Conservation (phyloP, 148 eudicot genomes). For the Nepenthes mirabilis region DNA sequence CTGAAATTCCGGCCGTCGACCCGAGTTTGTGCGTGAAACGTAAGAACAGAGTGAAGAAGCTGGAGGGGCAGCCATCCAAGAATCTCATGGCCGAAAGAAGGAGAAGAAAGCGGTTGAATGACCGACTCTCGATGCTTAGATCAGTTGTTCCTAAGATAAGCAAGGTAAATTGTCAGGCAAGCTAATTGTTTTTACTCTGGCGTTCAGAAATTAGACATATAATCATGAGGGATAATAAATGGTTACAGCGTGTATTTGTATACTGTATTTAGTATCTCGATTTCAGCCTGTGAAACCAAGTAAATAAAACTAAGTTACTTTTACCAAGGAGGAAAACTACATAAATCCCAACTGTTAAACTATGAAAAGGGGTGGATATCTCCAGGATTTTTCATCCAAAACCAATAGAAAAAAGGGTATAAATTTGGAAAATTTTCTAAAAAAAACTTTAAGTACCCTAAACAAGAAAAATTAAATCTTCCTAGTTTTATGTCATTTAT, state of each 20-base stretch:
- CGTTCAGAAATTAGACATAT: not conserved
- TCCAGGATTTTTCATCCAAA: no score
- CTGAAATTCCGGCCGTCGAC: constrained; percentile 10
- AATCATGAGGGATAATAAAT: no score
- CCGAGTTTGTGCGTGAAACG: constrained; percentile 21
- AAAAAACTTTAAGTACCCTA: no score
- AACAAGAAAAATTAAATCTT: not conserved
- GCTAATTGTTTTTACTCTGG: not conserved
- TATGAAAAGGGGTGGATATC: no score
- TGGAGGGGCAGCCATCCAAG: constrained; percentile 65
- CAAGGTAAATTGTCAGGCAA: constrained; percentile 29
- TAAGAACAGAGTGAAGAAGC: constrained; percentile 25
- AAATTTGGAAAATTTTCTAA: no score
- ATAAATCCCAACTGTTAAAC: no score
- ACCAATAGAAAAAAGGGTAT: no score
- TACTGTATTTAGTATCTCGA: no score
- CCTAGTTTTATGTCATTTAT: not conserved
- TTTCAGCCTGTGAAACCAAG: no score
- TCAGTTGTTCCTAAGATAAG: constrained; percentile 82
- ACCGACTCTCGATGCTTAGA: constrained; percentile 71
- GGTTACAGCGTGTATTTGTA: no score
- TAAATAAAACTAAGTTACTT: no score
- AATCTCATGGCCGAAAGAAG: constrained; percentile 76
- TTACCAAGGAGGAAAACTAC: no score
- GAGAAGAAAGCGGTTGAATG: constrained; percentile 58